Conservation (phyloP, 768 basidiomycete species). For the Leccinellum luteum region DNA sequence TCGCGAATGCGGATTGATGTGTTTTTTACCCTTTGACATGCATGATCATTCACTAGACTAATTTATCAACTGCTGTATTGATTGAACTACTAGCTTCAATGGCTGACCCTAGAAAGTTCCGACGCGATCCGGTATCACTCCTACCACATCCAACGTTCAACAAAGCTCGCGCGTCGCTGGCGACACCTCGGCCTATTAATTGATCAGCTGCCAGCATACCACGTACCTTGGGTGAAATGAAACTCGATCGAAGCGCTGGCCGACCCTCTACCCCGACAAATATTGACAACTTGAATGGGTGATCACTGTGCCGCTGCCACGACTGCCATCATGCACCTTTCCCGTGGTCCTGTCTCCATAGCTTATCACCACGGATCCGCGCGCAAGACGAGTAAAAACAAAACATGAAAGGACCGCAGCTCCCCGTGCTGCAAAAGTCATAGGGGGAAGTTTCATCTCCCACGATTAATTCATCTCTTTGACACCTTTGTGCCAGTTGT, state of each 20-base stretch:
- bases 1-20: background rate
- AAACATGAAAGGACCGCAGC: too few relatives aligned
- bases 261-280: background rate
- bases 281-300: background rate
- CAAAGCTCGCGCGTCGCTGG: background rate
- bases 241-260: background rate
- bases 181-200: background rate
- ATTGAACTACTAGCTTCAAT: background rate
- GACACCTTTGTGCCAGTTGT: too few relatives aligned
- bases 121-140: background rate
- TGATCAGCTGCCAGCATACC: background rate
- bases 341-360: too few relatives aligned
- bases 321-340: background rate
- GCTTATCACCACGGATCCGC: too few relatives aligned
- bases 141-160: background rate
- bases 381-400: too few relatives aligned
- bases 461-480: too few relatives aligned
- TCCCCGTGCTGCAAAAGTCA: too few relatives aligned
- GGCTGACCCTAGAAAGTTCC: background rate
- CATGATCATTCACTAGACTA: constrained; percentile 17
- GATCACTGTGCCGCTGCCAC: background rate
- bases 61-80: constrained; percentile 17
- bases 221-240: background rate
- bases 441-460: too few relatives aligned
- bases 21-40: background rate